These are phyloP conservation scores for Obelidium mucronatum DNA, from an alignment of 192 early-diverging fungal genomes.

Conservation along the genomic window DNA sequence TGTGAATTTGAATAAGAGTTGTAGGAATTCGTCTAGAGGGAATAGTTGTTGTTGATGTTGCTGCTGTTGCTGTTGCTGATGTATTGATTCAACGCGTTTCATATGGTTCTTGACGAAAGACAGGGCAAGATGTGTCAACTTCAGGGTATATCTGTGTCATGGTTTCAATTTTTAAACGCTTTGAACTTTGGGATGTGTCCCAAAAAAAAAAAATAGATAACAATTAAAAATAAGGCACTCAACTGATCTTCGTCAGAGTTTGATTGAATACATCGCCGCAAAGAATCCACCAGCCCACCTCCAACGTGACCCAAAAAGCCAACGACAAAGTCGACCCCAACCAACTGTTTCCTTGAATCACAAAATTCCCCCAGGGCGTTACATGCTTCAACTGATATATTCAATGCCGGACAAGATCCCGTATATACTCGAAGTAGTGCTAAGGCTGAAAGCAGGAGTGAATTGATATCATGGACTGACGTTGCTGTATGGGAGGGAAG, in stretches of 20 bases:
- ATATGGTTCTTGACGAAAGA: constrained; percentile 15
- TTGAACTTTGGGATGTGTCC: too few relatives aligned
- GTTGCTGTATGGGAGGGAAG: too few relatives aligned
- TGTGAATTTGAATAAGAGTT: constrained; percentile 31
- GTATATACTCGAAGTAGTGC: not conserved
- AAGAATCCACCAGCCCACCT: not conserved
- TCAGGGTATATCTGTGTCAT: not conserved
- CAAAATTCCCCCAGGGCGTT: not conserved
- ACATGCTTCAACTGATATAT: not conserved
- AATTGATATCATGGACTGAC: too few relatives aligned
- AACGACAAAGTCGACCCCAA: not conserved
- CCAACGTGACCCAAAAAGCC: not conserved
- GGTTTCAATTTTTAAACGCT: too few relatives aligned
- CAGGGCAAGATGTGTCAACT: constrained; percentile 1
- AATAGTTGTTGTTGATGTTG: not conserved
- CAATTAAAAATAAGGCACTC: not conserved
- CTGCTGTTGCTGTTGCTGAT: not conserved
- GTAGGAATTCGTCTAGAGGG: constrained; percentile 25
- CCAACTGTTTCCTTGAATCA: not conserved
- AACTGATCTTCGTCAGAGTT: constrained; percentile 7
- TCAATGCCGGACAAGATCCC: not conserved
- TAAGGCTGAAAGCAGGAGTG: too few relatives aligned
- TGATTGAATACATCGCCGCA: not conserved
- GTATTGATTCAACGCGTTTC: not conserved
- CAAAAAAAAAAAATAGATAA: not conserved